phyloP scores from a whole-genome alignment of 1,139 yeast species.

The Nadsonia commutata region DNA sequence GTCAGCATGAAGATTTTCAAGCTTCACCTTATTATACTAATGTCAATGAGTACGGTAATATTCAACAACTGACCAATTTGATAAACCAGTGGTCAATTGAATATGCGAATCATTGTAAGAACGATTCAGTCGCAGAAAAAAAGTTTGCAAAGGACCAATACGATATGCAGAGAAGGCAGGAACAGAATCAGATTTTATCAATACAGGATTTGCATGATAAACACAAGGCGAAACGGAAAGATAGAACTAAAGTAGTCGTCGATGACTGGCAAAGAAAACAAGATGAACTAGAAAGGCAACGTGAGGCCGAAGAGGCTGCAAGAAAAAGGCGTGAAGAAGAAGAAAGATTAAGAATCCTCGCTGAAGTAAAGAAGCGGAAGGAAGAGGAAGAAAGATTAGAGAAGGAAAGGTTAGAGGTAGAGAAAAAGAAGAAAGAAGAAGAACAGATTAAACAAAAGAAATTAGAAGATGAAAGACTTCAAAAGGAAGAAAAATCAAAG shows the following conservation, averaged over 20 bases:
- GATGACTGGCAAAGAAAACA: slow-evolving; percentile 11
- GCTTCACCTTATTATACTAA: too few relatives aligned
- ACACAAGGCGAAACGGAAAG: neutral
- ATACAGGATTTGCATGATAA: neutral
- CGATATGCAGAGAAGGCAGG: slow-evolving; percentile 6
- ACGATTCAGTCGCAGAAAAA: slow-evolving; percentile 12
- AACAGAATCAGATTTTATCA: neutral
- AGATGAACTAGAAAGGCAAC: slow-evolving; percentile 7
- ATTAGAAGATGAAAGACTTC: slow-evolving; percentile 11
- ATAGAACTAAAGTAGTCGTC: neutral
- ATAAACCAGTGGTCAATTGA: neutral
- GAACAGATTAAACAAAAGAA: slow-evolving; percentile 13
- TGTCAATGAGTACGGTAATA: neutral
- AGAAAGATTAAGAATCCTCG: slow-evolving; percentile 11
- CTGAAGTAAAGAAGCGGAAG: slow-evolving; percentile 9
- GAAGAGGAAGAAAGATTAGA: slow-evolving; percentile 12
- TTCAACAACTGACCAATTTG: neutral
- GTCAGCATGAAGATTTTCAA: too few relatives aligned
- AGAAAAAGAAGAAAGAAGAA: slow-evolving; percentile 12
- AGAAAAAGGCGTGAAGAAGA: slow-evolving; percentile 8
- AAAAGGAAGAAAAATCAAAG: slow-evolving; percentile 11
- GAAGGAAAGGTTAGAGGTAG: slow-evolving; percentile 11
- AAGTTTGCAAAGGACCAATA: slow-evolving; percentile 11
- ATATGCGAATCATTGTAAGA: slow-evolving; percentile 11
- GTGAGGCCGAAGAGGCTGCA: slow-evolving; percentile 2